phyloP scores from a whole-genome alignment of 352 stramenopile species.

The Phytopythium helicoides region DNA sequence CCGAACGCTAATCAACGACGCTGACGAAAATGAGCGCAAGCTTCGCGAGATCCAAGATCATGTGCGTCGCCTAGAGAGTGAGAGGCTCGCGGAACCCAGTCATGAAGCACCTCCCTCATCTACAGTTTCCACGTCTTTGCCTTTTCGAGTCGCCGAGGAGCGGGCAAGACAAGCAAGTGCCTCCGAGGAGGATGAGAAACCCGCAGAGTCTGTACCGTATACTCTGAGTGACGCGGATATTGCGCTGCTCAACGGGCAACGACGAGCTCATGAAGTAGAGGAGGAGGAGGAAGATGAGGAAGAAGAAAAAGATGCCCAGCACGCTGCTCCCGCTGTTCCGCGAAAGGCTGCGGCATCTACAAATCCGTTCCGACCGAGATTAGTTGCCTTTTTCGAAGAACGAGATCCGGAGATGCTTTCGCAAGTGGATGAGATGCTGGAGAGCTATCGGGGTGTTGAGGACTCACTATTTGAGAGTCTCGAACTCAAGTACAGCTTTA shows the following conservation, averaged over 20 bases:
- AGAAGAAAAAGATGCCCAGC: neutral
- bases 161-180: neutral
- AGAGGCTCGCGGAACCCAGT: conserved; percentile 1
- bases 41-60: conserved; percentile 29
- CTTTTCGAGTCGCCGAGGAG: neutral
- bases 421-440: conserved; percentile 76
- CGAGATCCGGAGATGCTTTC: conserved; percentile 62
- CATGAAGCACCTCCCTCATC: neutral
- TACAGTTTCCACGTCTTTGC: neutral
- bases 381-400: conserved; percentile 62
- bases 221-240: conserved; percentile 70
- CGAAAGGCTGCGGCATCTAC: neutral
- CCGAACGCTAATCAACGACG: conserved; percentile 64
- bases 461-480: conserved; percentile 75
- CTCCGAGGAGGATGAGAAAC: conserved; percentile 6
- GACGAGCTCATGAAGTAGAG: conserved; percentile 5
- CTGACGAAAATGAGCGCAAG: conserved; percentile 42
- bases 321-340: neutral
- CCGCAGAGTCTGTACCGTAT: conserved; percentile 38
- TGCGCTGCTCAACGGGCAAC: conserved; percentile 65
- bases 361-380: conserved; percentile 44
- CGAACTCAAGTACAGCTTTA: conserved; percentile 83
- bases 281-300: too few relatives aligned
- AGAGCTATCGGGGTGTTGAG: conserved; percentile 72
- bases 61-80: conserved; percentile 8